phyloP scores from a whole-genome alignment of 495 filamentous ascomycete species.

The Stereocaulon alpinum region DNA sequence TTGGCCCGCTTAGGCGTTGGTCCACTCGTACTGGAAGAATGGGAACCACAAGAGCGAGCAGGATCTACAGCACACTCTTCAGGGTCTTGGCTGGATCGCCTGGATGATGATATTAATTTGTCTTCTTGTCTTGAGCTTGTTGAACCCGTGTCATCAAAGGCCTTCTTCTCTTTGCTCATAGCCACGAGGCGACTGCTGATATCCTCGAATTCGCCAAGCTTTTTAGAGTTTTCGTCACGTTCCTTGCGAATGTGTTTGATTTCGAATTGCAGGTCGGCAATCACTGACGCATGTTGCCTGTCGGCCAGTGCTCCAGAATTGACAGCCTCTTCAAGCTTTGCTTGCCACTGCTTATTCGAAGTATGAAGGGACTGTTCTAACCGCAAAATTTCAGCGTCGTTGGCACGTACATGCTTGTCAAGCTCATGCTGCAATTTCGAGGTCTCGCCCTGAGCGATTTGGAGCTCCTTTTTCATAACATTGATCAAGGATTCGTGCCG shows the following conservation, averaged over 20 bases:
- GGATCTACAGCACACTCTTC: not conserved
- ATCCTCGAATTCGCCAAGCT: constrained; percentile 41
- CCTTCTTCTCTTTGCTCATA: constrained; percentile 19
- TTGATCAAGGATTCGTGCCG: constrained; percentile 1
- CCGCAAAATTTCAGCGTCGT: constrained; percentile 3
- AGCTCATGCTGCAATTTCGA: constrained; percentile 1
- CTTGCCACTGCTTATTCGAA: constrained; percentile 8
- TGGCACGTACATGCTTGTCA: not conserved
- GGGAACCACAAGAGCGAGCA: not conserved
- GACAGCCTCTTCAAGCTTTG: not conserved
- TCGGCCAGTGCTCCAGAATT: not conserved
- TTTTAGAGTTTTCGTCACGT: constrained; percentile 31
- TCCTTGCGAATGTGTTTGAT: constrained; percentile 3
- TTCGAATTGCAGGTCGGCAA: not conserved
- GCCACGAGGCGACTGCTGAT: constrained; percentile 38
- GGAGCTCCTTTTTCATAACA: constrained; percentile 3
- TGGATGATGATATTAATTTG: not conserved
- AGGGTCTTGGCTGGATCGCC: not conserved
- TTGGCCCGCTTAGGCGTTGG: constrained; percentile 14
- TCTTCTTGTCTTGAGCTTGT: not conserved
- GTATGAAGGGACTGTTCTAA: not conserved
- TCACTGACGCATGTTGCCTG: not conserved
- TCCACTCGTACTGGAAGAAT: not conserved
- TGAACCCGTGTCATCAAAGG: not conserved
- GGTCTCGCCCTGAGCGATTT: not conserved